phyloP scores from a whole-genome alignment of 169 alveolate species.

The Eimeria maxima region DNA sequence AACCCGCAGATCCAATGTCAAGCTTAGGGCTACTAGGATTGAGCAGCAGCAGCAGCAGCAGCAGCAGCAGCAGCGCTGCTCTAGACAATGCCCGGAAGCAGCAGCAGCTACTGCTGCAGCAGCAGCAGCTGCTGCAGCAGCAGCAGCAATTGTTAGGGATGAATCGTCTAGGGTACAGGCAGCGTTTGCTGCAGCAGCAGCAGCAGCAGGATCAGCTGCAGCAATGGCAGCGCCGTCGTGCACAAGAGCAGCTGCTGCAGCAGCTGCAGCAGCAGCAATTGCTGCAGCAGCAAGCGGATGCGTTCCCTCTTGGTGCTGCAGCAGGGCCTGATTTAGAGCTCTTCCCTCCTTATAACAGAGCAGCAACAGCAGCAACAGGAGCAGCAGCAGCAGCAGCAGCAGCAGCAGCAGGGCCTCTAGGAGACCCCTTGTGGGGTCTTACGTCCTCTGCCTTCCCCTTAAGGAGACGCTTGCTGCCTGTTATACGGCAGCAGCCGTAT shows the following conservation, averaged over 20 bases:
- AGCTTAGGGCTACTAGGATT: not conserved
- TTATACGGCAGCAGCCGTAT: not conserved
- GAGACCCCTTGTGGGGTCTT: slow-evolving; percentile 19
- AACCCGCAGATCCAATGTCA: not conserved
- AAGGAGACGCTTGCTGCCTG: not conserved
- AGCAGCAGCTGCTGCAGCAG: slow-evolving; percentile 31
- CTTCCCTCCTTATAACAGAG: slow-evolving; percentile 29
- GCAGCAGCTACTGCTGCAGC: slow-evolving; percentile 29
- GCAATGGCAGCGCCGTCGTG: not conserved
- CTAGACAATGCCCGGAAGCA: not conserved
- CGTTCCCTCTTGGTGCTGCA: not conserved
- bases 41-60: slow-evolving; percentile 51
- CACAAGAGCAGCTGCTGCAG: slow-evolving; percentile 15
- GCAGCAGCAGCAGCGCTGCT: no score
- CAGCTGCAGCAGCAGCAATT: slow-evolving; percentile 38
- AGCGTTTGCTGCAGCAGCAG: slow-evolving; percentile 19
- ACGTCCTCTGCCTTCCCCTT: not conserved
- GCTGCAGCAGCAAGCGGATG: slow-evolving; percentile 37
- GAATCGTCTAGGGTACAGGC: not conserved
- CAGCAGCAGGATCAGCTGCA: slow-evolving; percentile 42
- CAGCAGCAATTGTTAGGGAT: not conserved
- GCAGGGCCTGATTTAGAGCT: slow-evolving; percentile 12
- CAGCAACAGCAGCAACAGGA: no score
- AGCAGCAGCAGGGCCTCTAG: slow-evolving; percentile 40
- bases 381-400: slow-evolving; percentile 53